phyloP scores from a whole-genome alignment of 1,284 basidiomycete genomes.

The Fomitopsis pinicola region DNA sequence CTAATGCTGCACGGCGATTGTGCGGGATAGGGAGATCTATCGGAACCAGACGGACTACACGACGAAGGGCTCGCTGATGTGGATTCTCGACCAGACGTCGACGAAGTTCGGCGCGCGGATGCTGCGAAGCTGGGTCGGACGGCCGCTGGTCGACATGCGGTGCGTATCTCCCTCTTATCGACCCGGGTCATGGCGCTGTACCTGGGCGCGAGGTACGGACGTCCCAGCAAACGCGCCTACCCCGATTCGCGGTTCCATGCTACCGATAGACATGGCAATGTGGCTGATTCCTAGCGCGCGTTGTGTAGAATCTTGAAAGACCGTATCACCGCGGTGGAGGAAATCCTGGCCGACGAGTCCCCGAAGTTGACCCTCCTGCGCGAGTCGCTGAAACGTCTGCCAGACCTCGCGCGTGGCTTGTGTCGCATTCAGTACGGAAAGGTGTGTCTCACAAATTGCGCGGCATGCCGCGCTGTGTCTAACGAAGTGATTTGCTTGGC shows the following conservation, averaged over 20 bases:
- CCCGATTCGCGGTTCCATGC: conserved; percentile 3
- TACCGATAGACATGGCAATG: neutral
- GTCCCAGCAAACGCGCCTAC: neutral
- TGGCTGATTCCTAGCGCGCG: neutral
- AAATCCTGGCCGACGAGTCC: conserved; percentile 61
- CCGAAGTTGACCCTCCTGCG: conserved; percentile 63
- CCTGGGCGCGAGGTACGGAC: neutral
- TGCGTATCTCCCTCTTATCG: conserved; percentile 25
- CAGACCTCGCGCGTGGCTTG: conserved; percentile 87
- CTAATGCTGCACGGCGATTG: conserved; percentile 3
- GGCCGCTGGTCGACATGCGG: conserved; percentile 77
- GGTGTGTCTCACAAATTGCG: conserved; percentile 32
- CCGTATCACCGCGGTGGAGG: conserved; percentile 82
- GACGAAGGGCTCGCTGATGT: conserved; percentile 76
- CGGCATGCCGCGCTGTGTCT: neutral
- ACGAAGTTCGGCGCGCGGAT: conserved; percentile 88
- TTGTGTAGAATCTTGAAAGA: conserved; percentile 60
- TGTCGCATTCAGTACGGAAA: conserved; percentile 89
- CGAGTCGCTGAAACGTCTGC: conserved; percentile 68
- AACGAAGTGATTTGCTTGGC: neutral
- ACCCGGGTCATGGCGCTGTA: neutral
- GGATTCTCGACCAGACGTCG: conserved; percentile 82
- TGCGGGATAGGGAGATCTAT: conserved; percentile 68
- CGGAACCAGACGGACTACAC: conserved; percentile 82
- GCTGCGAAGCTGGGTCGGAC: conserved; percentile 83